Evolutionary conservation across 2,329 filamentous ascomycete species (phyloP).

Genomic region (Xylariaceae sp.): DNA sequence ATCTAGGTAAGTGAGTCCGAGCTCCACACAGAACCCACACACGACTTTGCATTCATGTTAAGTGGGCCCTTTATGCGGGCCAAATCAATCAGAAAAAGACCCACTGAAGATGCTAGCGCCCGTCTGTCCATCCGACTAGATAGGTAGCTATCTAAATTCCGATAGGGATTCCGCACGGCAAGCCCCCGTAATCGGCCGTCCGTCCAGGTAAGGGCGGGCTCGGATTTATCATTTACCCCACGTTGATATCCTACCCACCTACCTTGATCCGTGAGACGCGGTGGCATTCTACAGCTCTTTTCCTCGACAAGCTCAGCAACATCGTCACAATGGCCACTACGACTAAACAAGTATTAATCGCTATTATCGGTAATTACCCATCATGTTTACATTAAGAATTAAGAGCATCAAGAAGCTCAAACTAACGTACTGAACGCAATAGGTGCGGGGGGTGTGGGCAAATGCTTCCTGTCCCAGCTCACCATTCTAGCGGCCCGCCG

Average conservation of each 20-base stretch:
- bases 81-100: no score
- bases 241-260: background rate
- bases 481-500: constrained; percentile 59
- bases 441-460: constrained; percentile 92
- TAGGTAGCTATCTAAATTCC: no score
- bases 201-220: background rate
- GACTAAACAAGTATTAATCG: constrained; percentile 46
- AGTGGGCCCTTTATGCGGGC: no score
- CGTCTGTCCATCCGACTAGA: no score
- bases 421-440: constrained; percentile 19
- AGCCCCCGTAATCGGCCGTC: background rate
- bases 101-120: no score
- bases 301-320: background rate
- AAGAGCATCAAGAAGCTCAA: background rate
- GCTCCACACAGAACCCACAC: no score
- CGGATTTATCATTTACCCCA: background rate
- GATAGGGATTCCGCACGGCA: background rate
- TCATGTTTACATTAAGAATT: background rate
- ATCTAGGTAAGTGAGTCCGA: no score
- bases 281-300: background rate
- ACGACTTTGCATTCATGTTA: no score
- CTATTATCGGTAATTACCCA: constrained; percentile 38
- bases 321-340: constrained; percentile 26
- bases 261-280: background rate
- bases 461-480: constrained; percentile 82